These are phyloP conservation scores for Crithidia mellificae DNA, from an alignment of 208 protist genomes.

Conservation along the genomic window DNA sequence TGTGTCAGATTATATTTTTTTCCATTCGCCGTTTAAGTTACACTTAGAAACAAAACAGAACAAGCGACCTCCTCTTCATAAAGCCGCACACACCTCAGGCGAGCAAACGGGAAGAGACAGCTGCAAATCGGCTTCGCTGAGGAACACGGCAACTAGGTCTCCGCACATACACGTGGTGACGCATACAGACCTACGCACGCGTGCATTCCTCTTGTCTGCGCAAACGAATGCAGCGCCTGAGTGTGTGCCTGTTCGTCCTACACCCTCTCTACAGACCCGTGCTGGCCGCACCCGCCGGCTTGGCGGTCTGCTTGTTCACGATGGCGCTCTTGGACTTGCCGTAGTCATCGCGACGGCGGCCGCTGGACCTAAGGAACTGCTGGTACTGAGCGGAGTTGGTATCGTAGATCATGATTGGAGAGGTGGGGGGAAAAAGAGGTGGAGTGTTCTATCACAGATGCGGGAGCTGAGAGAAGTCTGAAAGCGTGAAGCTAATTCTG, in stretches of 20 bases:
- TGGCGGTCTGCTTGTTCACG: constrained; percentile 78
- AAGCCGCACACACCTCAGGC: too few species aligned
- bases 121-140: too few species aligned
- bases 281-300: constrained; percentile 85
- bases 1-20: not conserved
- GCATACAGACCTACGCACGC: not conserved
- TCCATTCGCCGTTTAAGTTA: too few species aligned
- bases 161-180: too few species aligned
- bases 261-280: constrained; percentile 77
- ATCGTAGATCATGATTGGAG: constrained; percentile 88
- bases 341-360: constrained; percentile 91
- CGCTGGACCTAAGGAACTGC: constrained; percentile 93
- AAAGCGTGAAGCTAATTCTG: too few species aligned
- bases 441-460: not conserved
- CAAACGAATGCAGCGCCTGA: not conserved
- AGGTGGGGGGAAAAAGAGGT: not conserved
- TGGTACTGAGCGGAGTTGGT: constrained; percentile 90
- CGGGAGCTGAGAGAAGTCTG: not conserved
- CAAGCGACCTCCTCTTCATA: too few species aligned
- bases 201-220: not conserved
- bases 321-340: constrained; percentile 61
- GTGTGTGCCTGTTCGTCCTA: not conserved
- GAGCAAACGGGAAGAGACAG: too few species aligned
- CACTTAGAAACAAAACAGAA: too few species aligned
- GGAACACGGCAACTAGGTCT: too few species aligned